phyloP scores from a whole-genome alignment of 495 filamentous ascomycete genomes.

The Xylaria palmicola region DNA sequence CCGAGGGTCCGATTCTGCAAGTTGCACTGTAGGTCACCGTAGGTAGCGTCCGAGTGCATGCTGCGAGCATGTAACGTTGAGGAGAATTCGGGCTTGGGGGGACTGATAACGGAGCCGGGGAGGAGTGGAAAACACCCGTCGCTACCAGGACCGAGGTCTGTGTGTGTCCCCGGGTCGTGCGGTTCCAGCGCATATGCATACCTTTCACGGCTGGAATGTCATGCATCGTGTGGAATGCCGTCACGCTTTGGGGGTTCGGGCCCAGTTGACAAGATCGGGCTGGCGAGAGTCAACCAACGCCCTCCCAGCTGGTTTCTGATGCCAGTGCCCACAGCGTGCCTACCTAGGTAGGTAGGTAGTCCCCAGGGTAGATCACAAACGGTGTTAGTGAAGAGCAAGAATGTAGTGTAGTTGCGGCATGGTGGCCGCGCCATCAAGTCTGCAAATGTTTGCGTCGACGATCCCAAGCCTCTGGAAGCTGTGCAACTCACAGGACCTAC shows the following conservation, averaged over 20 bases:
- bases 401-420: no score
- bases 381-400: neutral
- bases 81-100: neutral
- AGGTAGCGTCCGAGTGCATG: neutral
- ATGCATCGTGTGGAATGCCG: constrained; percentile 10
- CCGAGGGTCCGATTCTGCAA: constrained; percentile 9
- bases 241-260: neutral
- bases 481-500: constrained; percentile 1
- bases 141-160: constrained; percentile 7
- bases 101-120: constrained; percentile 7
- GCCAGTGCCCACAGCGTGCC: no score
- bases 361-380: no score
- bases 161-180: neutral
- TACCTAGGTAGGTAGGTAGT: no score
- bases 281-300: neutral
- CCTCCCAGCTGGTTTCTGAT: no score
- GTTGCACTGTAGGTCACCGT: constrained; percentile 6
- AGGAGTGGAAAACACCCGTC: neutral
- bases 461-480: neutral
- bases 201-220: constrained; percentile 7
- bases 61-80: constrained; percentile 13
- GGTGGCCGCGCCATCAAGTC: no score
- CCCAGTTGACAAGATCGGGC: neutral
- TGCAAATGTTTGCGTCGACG: neutral
- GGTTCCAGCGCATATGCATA: constrained; percentile 12